Evolutionary conservation across 2,329 filamentous ascomycete species (phyloP).

Genomic region (Didymella pomorum): DNA sequence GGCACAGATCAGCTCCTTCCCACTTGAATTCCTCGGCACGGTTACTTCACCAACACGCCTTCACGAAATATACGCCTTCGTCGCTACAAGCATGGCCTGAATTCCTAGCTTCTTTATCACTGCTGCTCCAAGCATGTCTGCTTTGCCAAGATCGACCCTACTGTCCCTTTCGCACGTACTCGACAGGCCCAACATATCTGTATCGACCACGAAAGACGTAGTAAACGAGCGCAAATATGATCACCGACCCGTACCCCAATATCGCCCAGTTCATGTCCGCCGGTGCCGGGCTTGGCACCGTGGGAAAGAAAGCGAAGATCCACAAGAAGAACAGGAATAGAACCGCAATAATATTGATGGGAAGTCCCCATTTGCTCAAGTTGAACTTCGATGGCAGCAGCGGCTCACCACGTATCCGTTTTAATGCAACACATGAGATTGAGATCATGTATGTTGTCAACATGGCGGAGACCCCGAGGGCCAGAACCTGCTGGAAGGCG

Average conservation of each 20-base stretch:
- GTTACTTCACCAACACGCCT: too few species aligned
- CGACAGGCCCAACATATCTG: conserved; percentile 46
- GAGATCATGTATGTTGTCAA: conserved; percentile 47
- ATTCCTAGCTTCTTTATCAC: neutral
- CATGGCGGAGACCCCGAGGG: conserved; percentile 27
- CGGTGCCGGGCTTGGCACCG: conserved; percentile 49
- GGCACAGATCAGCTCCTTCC: too few species aligned
- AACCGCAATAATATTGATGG: conserved; percentile 51
- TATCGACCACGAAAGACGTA: conserved; percentile 52
- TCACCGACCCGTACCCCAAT: conserved; percentile 52
- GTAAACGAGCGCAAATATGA: conserved; percentile 54
- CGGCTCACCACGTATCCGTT: conserved; percentile 53
- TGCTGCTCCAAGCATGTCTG: neutral
- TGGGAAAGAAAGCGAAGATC: conserved; percentile 56
- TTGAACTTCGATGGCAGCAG: conserved; percentile 57
- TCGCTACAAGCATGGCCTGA: too few species aligned
- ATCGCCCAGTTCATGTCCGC: conserved; percentile 59
- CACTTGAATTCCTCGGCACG: too few species aligned
- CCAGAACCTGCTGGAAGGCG: conserved; percentile 32
- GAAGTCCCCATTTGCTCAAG: conserved; percentile 54
- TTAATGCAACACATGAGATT: conserved; percentile 56
- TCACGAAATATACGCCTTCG: too few species aligned
- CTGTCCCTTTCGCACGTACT: conserved; percentile 24
- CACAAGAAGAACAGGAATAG: conserved; percentile 53
- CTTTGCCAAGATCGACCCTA: neutral